Conservation (phyloP, 371 early-diverging fungal species). For the Mucor racemosus region DNA sequence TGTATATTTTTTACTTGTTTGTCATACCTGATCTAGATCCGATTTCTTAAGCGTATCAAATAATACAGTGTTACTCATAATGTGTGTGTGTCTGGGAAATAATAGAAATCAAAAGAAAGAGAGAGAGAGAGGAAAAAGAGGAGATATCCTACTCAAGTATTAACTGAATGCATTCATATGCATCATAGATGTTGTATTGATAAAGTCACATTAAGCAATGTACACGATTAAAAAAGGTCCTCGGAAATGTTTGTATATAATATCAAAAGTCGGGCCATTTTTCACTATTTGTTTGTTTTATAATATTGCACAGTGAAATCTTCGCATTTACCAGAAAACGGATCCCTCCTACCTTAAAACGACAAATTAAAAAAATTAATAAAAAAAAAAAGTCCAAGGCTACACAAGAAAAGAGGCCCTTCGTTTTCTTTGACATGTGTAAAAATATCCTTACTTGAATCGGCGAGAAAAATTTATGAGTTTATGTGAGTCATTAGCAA, state of each 20-base stretch:
- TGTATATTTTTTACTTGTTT: not conserved
- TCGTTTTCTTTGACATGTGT: constrained; percentile 14
- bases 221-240: not conserved
- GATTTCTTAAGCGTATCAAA: not conserved
- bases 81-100: not conserved
- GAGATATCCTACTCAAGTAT: not conserved
- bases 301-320: too few species aligned
- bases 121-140: not conserved
- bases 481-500: constrained; percentile 24
- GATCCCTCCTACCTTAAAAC: not conserved
- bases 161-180: not conserved
- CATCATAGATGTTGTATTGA: not conserved
- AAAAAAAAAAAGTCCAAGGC: not conserved
- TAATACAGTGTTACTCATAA: not conserved
- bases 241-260: not conserved
- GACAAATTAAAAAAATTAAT: not conserved
- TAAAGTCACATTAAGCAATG: not conserved
- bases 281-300: not conserved
- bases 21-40: constrained; percentile 2
- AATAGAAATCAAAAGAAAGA: not conserved
- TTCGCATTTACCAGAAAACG: not conserved
- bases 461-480: constrained; percentile 18
- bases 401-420: not conserved
- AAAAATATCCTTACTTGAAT: constrained; percentile 10
- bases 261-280: not conserved